Conservation (phyloP, 306 rosid species). For the Quercus cerris region DNA sequence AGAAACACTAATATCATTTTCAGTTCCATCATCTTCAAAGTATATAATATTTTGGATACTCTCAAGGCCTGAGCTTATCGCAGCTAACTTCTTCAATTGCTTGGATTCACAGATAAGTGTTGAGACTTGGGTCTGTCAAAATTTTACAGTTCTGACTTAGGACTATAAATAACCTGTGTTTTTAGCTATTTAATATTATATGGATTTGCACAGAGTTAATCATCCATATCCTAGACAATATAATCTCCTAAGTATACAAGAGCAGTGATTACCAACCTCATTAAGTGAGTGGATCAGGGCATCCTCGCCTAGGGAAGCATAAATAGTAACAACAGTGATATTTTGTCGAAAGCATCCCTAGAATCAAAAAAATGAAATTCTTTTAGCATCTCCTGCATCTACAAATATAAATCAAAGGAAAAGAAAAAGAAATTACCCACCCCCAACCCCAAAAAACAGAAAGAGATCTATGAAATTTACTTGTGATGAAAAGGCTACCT, state of each 20-base stretch:
- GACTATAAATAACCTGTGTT: slow-evolving; percentile 3
- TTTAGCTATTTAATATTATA: slow-evolving; percentile 1
- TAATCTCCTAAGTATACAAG: slow-evolving; percentile 18
- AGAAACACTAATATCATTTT: slow-evolving; percentile 32
- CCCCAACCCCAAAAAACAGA: not conserved
- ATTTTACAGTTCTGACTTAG: slow-evolving; percentile 35
- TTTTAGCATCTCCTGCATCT: slow-evolving; percentile 14
- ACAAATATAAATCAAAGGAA: slow-evolving; percentile 4
- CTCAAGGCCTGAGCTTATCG: slow-evolving; percentile 55
- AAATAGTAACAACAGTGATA: slow-evolving; percentile 79
- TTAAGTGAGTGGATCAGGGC: slow-evolving; percentile 86
- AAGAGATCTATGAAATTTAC: slow-evolving; percentile 11
- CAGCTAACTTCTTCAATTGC: slow-evolving; percentile 67
- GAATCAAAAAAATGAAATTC: slow-evolving; percentile 2
- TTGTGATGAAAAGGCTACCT: slow-evolving; percentile 42
- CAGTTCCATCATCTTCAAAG: slow-evolving; percentile 61
- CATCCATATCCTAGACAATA: slow-evolving; percentile 3
- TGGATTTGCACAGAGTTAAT: slow-evolving; percentile 2
- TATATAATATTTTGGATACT: slow-evolving; percentile 60
- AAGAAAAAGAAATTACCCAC: slow-evolving; percentile 3
- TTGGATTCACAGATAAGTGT: slow-evolving; percentile 80
- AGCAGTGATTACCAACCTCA: slow-evolving; percentile 52
- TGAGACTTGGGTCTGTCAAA: slow-evolving; percentile 71
- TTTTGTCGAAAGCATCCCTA: slow-evolving; percentile 92
- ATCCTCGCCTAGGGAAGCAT: slow-evolving; percentile 91